phyloP scores from a whole-genome alignment of 2,329 filamentous ascomycete species.

The Diaporthe batatas region DNA sequence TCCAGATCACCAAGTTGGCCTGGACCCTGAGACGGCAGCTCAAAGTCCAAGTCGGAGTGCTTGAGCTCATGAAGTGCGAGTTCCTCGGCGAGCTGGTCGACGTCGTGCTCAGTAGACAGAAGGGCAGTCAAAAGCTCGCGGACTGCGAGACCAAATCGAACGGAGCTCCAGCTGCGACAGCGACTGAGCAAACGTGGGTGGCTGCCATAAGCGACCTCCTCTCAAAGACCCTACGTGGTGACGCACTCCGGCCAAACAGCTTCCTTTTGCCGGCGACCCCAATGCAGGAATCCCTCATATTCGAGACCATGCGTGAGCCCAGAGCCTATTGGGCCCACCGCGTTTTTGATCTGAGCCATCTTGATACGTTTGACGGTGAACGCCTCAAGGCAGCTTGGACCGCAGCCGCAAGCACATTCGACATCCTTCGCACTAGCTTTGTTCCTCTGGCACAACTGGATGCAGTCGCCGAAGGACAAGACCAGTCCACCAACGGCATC shows the following conservation, averaged over 20 bases:
- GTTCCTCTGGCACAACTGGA: constrained; percentile 47
- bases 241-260: constrained; percentile 38
- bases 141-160: background rate
- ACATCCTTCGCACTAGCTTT: constrained; percentile 54
- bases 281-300: constrained; percentile 55
- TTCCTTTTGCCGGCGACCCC: constrained; percentile 50
- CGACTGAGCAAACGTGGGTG: constrained; percentile 40
- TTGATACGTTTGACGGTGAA: constrained; percentile 46
- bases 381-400: constrained; percentile 52
- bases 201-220: constrained; percentile 36
- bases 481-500: constrained; percentile 24
- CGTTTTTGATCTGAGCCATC: constrained; percentile 50
- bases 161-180: background rate
- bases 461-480: background rate
- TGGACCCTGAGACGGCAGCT: constrained; percentile 44
- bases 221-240: constrained; percentile 41
- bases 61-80: constrained; percentile 47
- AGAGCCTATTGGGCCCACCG: constrained; percentile 56
- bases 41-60: constrained; percentile 43
- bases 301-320: constrained; percentile 54
- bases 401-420: constrained; percentile 47
- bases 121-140: background rate
- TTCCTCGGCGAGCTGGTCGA: constrained; percentile 45
- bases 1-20: constrained; percentile 46
- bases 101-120: constrained; percentile 35